Base-by-base conservation (phyloP, 257 asterid species). In the Solanum lycopersicoides region DNA sequence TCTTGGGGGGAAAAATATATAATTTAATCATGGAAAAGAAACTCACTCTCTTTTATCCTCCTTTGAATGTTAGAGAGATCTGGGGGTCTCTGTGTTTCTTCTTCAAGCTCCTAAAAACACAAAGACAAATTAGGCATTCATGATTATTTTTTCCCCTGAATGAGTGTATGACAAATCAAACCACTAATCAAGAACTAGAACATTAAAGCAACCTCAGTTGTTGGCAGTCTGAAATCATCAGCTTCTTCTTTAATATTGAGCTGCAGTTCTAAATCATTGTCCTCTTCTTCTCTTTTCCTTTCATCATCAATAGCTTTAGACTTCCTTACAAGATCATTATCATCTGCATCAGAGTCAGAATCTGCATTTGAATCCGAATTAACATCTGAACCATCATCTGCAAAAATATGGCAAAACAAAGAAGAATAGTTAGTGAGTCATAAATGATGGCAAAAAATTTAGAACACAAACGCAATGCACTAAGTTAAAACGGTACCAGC, bases 11-110 rank as follows among this genome's bases (percentile, higher is more conserved):
- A 25, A 45, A 84, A 15, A 34, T 6, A 16, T 16, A 72, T 9
- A 72, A 30, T 34, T 32, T 6, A 37, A 39, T 77, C 9, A 83
- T 20, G 13, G 83, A 50, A 60, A 63, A 20, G 9, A 85, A 42
- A 91, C 97, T 88, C 87, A 95, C 99, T 91, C 91, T 96, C 97
- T 95, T 93, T 95, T 90, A 95, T 95, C 92, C 99, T 93, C 88
- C 95, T 89, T 86, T 90, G 98, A 74, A 96, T 94, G 90, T 87
- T 93, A 25, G 95, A 84, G 80, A 95, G 96, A 93, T 95, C 98
- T 13, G 98, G 99, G 85, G 98, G 97, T 28, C 92, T 84, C 21
- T 90, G 92, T 30, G 94, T 88, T 89, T 95, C 99, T 92, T 95
- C 98, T 88, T 93, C 95, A 18, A 97, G 96, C 93, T 95, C 98